These are phyloP conservation scores for Amanita exitialis DNA, from an alignment of 768 basidiomycete species.

Conservation along the genomic window DNA sequence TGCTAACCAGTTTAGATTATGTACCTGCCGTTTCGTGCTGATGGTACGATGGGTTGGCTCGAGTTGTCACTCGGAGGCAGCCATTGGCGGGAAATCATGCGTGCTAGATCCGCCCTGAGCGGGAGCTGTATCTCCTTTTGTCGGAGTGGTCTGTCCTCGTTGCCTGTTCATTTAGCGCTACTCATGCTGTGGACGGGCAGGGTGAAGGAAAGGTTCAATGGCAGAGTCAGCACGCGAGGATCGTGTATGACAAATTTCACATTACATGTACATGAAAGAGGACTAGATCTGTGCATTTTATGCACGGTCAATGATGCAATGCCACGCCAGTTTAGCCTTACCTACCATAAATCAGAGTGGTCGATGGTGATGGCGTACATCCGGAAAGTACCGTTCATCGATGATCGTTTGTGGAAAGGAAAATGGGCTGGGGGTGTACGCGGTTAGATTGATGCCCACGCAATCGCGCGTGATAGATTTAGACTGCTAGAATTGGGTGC, in stretches of 20 bases:
- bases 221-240: not conserved
- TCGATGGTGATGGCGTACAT: slow-evolving; percentile 5
- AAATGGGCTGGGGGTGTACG: not conserved
- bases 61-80: not conserved
- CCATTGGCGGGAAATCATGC: not conserved
- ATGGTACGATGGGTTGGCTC: no score
- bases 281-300: not conserved
- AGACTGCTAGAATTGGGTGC: not conserved
- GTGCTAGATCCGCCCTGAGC: not conserved
- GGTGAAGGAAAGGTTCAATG: not conserved
- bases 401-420: not conserved
- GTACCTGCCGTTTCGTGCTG: not conserved
- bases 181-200: not conserved
- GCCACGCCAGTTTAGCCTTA: not conserved
- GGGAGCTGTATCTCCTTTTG: not conserved
- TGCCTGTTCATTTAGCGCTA: not conserved
- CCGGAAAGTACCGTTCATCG: slow-evolving; percentile 5
- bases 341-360: slow-evolving; percentile 1
- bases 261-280: not conserved
- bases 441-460: not conserved
- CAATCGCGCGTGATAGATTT: not conserved
- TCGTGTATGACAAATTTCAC: not conserved
- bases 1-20: not conserved
- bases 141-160: not conserved
- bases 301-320: not conserved